These are phyloP conservation scores for Lachancea mirantina DNA, from an alignment of 805 yeast genomes.

Conservation along the genomic window DNA sequence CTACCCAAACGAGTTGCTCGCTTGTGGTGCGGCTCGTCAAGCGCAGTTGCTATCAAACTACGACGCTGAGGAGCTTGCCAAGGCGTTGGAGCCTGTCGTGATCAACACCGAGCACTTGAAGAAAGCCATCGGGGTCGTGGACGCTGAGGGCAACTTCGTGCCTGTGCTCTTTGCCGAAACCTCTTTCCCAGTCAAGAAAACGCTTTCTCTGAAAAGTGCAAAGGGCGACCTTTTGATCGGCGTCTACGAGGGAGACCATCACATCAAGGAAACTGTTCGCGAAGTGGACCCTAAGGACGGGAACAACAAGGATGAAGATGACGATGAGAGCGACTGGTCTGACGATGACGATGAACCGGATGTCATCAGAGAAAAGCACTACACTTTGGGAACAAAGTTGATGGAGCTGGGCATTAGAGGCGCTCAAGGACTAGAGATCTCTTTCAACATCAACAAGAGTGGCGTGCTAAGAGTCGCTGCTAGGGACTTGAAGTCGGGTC, in stretches of 20 bases:
- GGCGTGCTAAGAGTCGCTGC: constrained; percentile 54
- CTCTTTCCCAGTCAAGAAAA: constrained; percentile 82
- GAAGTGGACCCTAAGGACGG: constrained; percentile 54
- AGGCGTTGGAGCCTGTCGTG: constrained; percentile 71
- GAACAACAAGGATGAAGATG: constrained; percentile 45
- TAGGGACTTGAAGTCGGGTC: constrained; percentile 56
- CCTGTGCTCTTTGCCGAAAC: constrained; percentile 77
- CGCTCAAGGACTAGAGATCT: constrained; percentile 58
- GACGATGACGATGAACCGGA: constrained; percentile 86
- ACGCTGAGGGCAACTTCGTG: constrained; percentile 62
- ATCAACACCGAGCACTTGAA: constrained; percentile 81
- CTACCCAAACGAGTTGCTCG: constrained; percentile 81
- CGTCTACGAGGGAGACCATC: constrained; percentile 79
- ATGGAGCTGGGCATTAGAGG: constrained; percentile 74
- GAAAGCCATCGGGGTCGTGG: constrained; percentile 79
- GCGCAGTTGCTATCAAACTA: constrained; percentile 79
- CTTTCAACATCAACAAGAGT: constrained; percentile 49
- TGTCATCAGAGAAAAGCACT: constrained; percentile 64
- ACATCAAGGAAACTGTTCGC: constrained; percentile 71
- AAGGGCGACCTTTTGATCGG: constrained; percentile 58
- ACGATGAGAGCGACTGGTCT: constrained; percentile 42
- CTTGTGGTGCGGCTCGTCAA: constrained; percentile 96
- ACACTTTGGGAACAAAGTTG: constrained; percentile 63
- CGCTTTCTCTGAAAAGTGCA: constrained; percentile 54
- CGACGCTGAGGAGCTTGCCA: constrained; percentile 73